phyloP scores from a whole-genome alignment of 805 yeast genomes.

The Wickerhamiella allomyrinae region DNA sequence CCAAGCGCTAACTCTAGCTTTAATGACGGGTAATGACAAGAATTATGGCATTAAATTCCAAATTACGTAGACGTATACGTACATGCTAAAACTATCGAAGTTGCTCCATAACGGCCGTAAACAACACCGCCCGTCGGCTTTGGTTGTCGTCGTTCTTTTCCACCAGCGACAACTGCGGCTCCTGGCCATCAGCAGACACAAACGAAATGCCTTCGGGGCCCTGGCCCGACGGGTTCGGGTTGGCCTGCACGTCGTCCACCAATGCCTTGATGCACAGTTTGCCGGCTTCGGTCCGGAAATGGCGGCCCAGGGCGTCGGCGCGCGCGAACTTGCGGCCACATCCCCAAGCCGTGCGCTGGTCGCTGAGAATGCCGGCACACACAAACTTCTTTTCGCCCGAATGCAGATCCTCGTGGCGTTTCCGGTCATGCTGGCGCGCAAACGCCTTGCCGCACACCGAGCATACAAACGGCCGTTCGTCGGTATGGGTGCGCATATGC shows the following conservation, averaged over 20 bases:
- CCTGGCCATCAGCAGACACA: neutral
- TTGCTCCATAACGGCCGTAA: constrained; percentile 18
- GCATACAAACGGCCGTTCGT: constrained; percentile 58
- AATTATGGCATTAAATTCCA: too few relatives aligned
- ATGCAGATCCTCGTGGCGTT: constrained; percentile 64
- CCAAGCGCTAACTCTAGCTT: too few relatives aligned
- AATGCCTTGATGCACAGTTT: constrained; percentile 52
- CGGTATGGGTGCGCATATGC: constrained; percentile 75
- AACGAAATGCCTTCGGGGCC: constrained; percentile 18
- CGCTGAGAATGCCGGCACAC: constrained; percentile 47
- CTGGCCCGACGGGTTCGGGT: constrained; percentile 8
- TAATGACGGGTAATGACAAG: too few relatives aligned
- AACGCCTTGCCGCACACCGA: constrained; percentile 49
- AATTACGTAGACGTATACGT: too few relatives aligned
- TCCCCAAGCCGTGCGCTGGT: constrained; percentile 54
- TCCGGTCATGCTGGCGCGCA: constrained; percentile 65
- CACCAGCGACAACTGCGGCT: neutral
- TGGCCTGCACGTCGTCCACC: constrained; percentile 33
- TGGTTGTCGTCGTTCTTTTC: constrained; percentile 14
- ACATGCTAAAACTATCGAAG: neutral
- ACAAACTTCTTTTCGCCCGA: constrained; percentile 56
- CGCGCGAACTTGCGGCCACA: constrained; percentile 63
- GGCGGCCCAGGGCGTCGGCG: constrained; percentile 65
- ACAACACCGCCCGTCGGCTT: constrained; percentile 18
- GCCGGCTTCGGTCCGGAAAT: constrained; percentile 64